A percentile compares a stretch with the other conserved stretches of the same genome.
Evolutionary conservation across 306 rosid species (phyloP).

Genomic region (Albizia julibrissin): DNA sequence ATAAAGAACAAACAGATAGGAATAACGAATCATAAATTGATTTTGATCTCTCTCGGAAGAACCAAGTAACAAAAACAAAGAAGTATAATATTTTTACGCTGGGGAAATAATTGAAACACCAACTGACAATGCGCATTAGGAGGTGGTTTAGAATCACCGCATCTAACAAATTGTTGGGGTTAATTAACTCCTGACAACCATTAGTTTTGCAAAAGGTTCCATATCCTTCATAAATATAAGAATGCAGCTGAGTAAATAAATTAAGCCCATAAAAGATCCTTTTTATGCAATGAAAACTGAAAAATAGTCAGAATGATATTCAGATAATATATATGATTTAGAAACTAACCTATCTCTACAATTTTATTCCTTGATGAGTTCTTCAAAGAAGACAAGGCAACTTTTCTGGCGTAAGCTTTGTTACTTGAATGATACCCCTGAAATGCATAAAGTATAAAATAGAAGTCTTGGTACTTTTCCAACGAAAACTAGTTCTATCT

Average conservation of each 20-base stretch:
- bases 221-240: conserved; percentile 1
- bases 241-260: conserved; percentile 14
- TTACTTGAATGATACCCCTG: conserved; percentile 74
- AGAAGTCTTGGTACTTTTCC: neutral
- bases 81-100: neutral
- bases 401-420: conserved; percentile 76
- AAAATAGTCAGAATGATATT: conserved; percentile 20
- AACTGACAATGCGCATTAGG: neutral
- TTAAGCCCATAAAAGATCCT: conserved; percentile 29
- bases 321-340: conserved; percentile 24
- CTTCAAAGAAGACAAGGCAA: conserved; percentile 62
- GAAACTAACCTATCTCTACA: conserved; percentile 71
- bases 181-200: neutral
- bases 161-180: conserved; percentile 22
- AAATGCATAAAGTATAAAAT: conserved; percentile 26
- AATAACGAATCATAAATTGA: conserved; percentile 15
- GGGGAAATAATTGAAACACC: neutral
- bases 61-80: neutral
- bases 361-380: conserved; percentile 80
- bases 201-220: neutral
- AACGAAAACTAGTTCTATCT: conserved; percentile 17
- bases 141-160: neutral
- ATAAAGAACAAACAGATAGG: neutral
- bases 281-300: conserved; percentile 10
- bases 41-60: neutral